Evolutionary conservation across 768 basidiomycete genomes (phyloP).

Genomic region (Suillus sp.): DNA sequence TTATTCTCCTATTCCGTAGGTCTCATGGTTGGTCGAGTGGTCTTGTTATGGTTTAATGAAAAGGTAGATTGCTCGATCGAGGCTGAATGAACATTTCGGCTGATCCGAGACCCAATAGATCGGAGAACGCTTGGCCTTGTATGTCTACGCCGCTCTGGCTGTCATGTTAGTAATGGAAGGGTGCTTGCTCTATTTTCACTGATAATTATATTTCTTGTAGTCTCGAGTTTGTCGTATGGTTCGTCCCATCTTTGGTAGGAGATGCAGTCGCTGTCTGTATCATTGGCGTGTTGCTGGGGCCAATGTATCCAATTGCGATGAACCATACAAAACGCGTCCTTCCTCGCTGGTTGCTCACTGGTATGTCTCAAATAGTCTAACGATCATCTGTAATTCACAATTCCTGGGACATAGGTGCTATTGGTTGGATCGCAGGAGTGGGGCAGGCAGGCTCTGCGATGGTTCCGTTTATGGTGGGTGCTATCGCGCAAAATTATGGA

Average conservation of each 20-base stretch:
- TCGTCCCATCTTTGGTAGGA: conserved; percentile 53
- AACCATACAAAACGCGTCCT: conserved; percentile 68
- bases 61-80: conserved; percentile 34
- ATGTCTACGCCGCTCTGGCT: conserved; percentile 51
- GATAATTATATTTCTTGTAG: conserved; percentile 36
- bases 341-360: conserved; percentile 68
- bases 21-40: conserved; percentile 56
- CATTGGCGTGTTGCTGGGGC: conserved; percentile 55
- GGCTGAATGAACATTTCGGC: not conserved
- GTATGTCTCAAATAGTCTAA: conserved; percentile 20
- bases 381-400: conserved; percentile 1
- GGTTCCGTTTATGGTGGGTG: conserved; percentile 73
- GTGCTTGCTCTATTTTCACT: conserved; percentile 2
- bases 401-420: conserved; percentile 41
- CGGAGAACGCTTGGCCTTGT: conserved; percentile 56
- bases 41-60: conserved; percentile 56
- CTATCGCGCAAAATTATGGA: conserved; percentile 61
- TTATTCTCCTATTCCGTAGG: conserved; percentile 36
- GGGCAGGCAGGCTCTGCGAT: conserved; percentile 75
- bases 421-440: conserved; percentile 69
- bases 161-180: conserved; percentile 41
- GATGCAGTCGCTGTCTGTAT: conserved; percentile 58
- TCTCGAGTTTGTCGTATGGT: conserved; percentile 60
- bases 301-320: conserved; percentile 61
- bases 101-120: conserved; percentile 33